These are phyloP conservation scores for Podochytrium sp. DNA, from an alignment of 192 early-diverging fungal genomes.

Conservation along the genomic window DNA sequence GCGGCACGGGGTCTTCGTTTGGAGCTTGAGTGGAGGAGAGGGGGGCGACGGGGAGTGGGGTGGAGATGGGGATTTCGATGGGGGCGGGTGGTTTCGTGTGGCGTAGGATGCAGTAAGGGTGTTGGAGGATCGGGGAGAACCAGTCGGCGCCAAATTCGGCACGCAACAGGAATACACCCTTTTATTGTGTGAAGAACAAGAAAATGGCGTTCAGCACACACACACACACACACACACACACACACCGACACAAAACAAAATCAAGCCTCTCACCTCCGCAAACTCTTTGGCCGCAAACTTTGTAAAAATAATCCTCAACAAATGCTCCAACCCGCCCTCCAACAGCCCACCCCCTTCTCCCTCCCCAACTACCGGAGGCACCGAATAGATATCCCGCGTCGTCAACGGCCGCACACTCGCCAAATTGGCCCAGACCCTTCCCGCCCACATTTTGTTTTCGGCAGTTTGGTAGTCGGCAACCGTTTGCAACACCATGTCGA, in stretches of 20 bases:
- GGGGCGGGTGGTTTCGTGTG: slow-evolving; percentile 39
- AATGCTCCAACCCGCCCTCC: slow-evolving; percentile 52
- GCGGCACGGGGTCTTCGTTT: background rate
- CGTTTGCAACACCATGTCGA: slow-evolving; percentile 52
- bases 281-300: slow-evolving; percentile 56
- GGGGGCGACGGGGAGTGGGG: background rate
- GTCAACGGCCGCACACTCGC: slow-evolving; percentile 44
- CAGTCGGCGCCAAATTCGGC: slow-evolving; percentile 66
- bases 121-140: slow-evolving; percentile 62
- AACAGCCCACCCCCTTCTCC: slow-evolving; percentile 18
- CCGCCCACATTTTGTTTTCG: slow-evolving; percentile 52
- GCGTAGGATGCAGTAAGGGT: slow-evolving; percentile 55
- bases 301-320: slow-evolving; percentile 54
- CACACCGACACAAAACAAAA: slow-evolving; percentile 9
- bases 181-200: no score
- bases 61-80: slow-evolving; percentile 21
- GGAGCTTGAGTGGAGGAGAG: no score
- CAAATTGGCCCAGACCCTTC: slow-evolving; percentile 51
- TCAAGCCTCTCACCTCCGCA: slow-evolving; percentile 26
- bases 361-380: slow-evolving; percentile 10
- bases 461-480: slow-evolving; percentile 42
- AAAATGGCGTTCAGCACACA: no score
- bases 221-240: no score
- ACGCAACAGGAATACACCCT: slow-evolving; percentile 54
- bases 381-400: slow-evolving; percentile 37